phyloP scores from a whole-genome alignment of 2,329 filamentous ascomycete species.

The Spiromastix sp. region DNA sequence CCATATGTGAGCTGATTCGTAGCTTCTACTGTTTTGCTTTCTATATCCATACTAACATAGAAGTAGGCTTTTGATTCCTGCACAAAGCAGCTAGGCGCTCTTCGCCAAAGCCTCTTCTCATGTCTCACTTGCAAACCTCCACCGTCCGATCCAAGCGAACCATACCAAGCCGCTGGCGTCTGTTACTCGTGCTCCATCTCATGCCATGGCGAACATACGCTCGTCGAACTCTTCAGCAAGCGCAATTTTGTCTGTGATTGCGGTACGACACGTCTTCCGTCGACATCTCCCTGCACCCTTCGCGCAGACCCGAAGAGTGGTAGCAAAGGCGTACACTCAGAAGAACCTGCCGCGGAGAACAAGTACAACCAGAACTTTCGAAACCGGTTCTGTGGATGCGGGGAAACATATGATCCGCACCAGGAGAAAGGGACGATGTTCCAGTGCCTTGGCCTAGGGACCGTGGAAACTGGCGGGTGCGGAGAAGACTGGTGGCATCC shows the following conservation, averaged over 20 bases:
- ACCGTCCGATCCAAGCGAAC: constrained; percentile 40
- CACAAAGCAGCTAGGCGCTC: constrained; percentile 76
- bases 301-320: constrained; percentile 62
- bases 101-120: constrained; percentile 83
- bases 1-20: constrained; percentile 59
- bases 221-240: constrained; percentile 94
- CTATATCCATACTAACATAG: constrained; percentile 4
- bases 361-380: constrained; percentile 93
- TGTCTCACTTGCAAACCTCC: constrained; percentile 89
- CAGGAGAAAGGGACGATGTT: constrained; percentile 97
- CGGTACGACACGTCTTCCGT: constrained; percentile 69
- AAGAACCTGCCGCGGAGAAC: constrained; percentile 60
- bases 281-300: constrained; percentile 62
- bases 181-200: constrained; percentile 97
- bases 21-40: background rate
- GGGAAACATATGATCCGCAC: constrained; percentile 76
- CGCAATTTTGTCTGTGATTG: constrained; percentile 95
- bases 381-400: constrained; percentile 86
- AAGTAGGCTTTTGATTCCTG: constrained; percentile 67
- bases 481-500: constrained; percentile 98
- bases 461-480: constrained; percentile 71
- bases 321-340: constrained; percentile 67
- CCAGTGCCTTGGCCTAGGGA: constrained; percentile 81
- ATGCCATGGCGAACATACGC: constrained; percentile 87
- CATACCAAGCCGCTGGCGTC: constrained; percentile 66